Evolutionary conservation across 192 early-diverging fungal genomes (phyloP), one percentile per base, ranked within the genome.

Genomic region (Coemansia sp.): DNA sequence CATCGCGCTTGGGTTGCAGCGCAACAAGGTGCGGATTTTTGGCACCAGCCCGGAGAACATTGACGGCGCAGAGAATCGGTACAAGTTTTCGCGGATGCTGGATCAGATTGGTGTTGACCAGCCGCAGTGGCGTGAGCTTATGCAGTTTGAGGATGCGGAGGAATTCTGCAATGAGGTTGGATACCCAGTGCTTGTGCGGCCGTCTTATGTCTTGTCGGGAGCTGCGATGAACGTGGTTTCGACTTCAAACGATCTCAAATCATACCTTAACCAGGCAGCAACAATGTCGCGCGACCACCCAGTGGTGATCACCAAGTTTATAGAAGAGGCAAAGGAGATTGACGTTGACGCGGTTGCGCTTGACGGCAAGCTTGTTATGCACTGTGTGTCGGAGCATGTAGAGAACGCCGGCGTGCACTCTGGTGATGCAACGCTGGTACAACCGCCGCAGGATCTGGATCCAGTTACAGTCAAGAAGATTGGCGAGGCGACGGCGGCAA

Each of bases 351-450:
- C 95, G n/a, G 95, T 99, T 58, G 95, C 97, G 8, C 75, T 90
- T 20, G 89, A 93, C 61, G 97, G 97, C 39, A 93, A 96, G 83
- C 83, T 95, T 64, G 68, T 96, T 55, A 90, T 95, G 89, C 94
- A 97, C 74, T 94, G 93, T 33, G 85, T 99, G 63, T 94, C 95
- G 58, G 95, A 99, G 84, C 97, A 99, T 76, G 93, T 99, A 23
- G 97, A 99, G 84, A 97, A 99, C 75, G 95, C 97, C 29, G 97
- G 97, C 67, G 95, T 97, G 21, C 97, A 99, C 85, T 97, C 95
- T 77, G 97, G 97, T 57, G 95, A 99, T 80, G 97, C 95, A 27
- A 99, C 97, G 11, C 78, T 99, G 36, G 89, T 97, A 30, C 84
- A 95, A 65, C 97, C 95, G 51, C 94, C 97, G 25, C 94, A 94